phyloP scores from a whole-genome alignment of 2,329 filamentous ascomycete genomes.

The Clonostachys solani region DNA sequence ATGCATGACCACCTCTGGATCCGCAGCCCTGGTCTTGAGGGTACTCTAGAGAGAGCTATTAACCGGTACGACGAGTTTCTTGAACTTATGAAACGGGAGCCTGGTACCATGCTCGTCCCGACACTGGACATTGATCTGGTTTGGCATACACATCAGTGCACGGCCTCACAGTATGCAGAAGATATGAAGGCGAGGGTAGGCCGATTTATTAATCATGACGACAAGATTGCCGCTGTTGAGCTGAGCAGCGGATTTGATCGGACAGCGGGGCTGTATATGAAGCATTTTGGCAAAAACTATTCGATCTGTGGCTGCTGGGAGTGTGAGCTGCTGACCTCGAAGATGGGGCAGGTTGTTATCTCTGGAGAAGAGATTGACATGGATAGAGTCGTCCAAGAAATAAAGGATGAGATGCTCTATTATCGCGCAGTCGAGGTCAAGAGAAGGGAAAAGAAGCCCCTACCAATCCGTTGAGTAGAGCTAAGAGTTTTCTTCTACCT shows the following conservation, averaged over 20 bases:
- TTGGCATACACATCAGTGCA: slow-evolving; percentile 38
- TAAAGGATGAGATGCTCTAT: slow-evolving; percentile 2
- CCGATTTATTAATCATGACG: slow-evolving; percentile 30
- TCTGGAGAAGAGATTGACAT: neutral
- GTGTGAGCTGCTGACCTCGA: slow-evolving; percentile 23
- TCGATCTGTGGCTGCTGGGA: slow-evolving; percentile 27
- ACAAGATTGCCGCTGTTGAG: slow-evolving; percentile 19
- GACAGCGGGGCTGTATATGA: slow-evolving; percentile 19
- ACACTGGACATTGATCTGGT: slow-evolving; percentile 34
- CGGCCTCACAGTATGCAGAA: slow-evolving; percentile 16
- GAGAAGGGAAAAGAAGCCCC: neutral
- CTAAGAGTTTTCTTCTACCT: no score
- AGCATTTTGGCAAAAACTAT: slow-evolving; percentile 28
- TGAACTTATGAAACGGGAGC: slow-evolving; percentile 20
- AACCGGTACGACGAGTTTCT: slow-evolving; percentile 32
- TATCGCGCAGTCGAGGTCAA: slow-evolving; percentile 3
- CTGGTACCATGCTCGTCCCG: slow-evolving; percentile 24
- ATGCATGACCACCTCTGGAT: slow-evolving; percentile 33
- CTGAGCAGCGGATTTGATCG: slow-evolving; percentile 17
- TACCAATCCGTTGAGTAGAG: neutral
- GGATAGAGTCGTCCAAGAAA: neutral
- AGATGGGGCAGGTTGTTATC: slow-evolving; percentile 5
- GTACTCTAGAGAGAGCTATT: slow-evolving; percentile 25
- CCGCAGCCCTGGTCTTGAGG: slow-evolving; percentile 22
- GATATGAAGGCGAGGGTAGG: slow-evolving; percentile 9